Evolutionary conservation across 1,139 yeast genomes (phyloP), one percentile per base, ranked within the genome.

Genomic region (Nadsonia starkeyi-henricii): DNA sequence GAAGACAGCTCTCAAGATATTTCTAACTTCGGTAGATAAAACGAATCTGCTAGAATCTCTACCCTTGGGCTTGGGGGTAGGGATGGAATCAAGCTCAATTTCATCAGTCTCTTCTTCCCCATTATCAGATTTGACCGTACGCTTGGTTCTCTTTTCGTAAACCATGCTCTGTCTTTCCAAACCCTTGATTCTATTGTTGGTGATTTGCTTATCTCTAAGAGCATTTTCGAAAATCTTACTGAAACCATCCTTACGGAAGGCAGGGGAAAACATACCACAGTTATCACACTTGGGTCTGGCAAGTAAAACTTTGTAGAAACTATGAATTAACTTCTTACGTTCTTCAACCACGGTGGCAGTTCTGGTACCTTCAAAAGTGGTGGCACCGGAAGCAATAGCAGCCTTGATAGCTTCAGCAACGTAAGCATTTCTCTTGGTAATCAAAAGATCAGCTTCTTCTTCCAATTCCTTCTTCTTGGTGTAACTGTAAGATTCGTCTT

Each of bases 191-290:
- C 93, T 72, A 69, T 91, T 91, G 66, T 82, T 81, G 51, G 83
- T 72, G 13, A 57, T 51, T 63, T 89, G 96, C 64, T 85, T 85
- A 47, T 85, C 95, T 48, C 75, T 75, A 58, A 93, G 73, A 5
- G 94, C 79, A 55, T 81, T 81, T 68, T 91, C 97, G 58, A 93
- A 93, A 54, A 93, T 79, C 70, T 93, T 93, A 52, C 91, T 78
- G 62, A 79, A 84, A 0, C 98, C 98, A 63, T 93, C 98, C 62
- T 89, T 91, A 70, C 98, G 79, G 72, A 81, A 91, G 43, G 81
- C 73, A 49, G 98, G 97, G 44, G 96, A 86, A 65, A 74, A 85
- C 95, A 89, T 85, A 46, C 88, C 85, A 75, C 99, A 93, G 66
- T 88, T 88, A 61, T 85, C 94, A 76, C 99, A 93, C 65, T 81